These are phyloP conservation scores for Phytophthora constricta DNA, from an alignment of 352 stramenopile species.

Conservation along the genomic window DNA sequence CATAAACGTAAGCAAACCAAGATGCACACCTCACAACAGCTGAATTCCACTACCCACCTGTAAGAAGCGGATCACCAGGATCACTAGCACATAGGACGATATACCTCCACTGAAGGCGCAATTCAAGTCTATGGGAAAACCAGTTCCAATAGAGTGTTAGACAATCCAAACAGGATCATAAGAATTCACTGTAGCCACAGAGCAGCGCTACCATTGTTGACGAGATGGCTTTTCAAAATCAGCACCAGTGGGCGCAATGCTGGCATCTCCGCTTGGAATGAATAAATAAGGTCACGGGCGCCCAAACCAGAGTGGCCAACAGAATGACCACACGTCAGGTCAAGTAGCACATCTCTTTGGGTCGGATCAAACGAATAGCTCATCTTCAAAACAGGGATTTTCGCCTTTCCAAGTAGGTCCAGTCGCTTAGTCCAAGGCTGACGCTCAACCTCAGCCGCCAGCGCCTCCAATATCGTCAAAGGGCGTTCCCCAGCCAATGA, in stretches of 20 bases:
- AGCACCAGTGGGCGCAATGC: slow-evolving; percentile 94
- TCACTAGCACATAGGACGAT: slow-evolving; percentile 95
- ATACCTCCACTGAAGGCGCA: slow-evolving; percentile 95
- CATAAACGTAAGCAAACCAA: background rate
- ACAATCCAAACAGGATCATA: background rate
- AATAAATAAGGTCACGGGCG: slow-evolving; percentile 93
- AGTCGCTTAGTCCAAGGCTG: slow-evolving; percentile 86
- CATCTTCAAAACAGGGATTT: slow-evolving; percentile 97
- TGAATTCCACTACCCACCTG: slow-evolving; percentile 50
- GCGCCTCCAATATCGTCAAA: slow-evolving; percentile 88
- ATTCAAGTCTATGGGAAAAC: slow-evolving; percentile 78
- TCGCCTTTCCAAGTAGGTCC: slow-evolving; percentile 94
- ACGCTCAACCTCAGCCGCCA: slow-evolving; percentile 84
- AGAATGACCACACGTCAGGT: slow-evolving; percentile 96
- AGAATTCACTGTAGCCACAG: too few relatives aligned
- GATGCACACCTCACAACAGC: background rate
- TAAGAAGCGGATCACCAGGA: slow-evolving; percentile 95
- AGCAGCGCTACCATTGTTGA: slow-evolving; percentile 50
- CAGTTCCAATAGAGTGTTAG: slow-evolving; percentile 37
- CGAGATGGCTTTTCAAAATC: slow-evolving; percentile 92
- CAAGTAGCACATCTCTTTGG: slow-evolving; percentile 75
- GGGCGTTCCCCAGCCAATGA: slow-evolving; percentile 79
- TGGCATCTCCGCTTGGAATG: slow-evolving; percentile 90
- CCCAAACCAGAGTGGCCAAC: slow-evolving; percentile 94
- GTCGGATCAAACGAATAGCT: slow-evolving; percentile 46